Evolutionary conservation across 2,329 filamentous ascomycete genomes (phyloP), one percentile per base, ranked within the genome.

Genomic region (Claviceps africana): DNA sequence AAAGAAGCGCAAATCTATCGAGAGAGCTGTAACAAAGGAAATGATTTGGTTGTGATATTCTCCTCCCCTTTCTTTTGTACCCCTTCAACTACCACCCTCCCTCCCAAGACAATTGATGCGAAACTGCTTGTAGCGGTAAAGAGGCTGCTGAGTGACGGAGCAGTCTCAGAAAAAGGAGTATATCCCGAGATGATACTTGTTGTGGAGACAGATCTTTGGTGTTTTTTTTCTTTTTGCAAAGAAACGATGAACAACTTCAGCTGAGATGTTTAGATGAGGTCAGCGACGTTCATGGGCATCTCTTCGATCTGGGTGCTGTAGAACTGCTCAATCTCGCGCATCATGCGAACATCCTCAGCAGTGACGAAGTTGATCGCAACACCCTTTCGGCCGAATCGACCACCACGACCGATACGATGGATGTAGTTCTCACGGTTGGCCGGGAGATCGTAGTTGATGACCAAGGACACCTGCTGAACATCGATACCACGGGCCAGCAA

Each of bases 281-380:
- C 82, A 62, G 82, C 82, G 64, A 86, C 82, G 73, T 86, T 86
- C 93, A 98, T 97, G 68, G 93, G 93, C 93, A 98, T 98, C 82
- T 98, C 93, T 77, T 98, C 93, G 63, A 98, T 97, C 79, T 98
- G 93, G 72, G 93, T 98, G 82, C 88, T 95, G 85, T 98, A 98
- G 82, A 97, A 98, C 78, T 96, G 88, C 75, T 98, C 93, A 65
- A 98, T 98, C 75, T 98, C 93, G 72, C 93, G 84, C 88, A 98
- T 94, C 88, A 98, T 97, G 73, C 91, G 89, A 67, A 98, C 93
- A 74, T 98, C 93, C 62, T 98, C 93, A 65, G 89, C 88, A 57
- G 91, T 97, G 71, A 98, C 93, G 72, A 98, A 98, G 88, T 98
- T 98, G 82, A 98, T 98, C 67, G 93, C 93, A 72, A 98, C 93